These are phyloP conservation scores for Clonostachys byssicola DNA, from an alignment of 2,329 filamentous ascomycete species.

Conservation along the genomic window DNA sequence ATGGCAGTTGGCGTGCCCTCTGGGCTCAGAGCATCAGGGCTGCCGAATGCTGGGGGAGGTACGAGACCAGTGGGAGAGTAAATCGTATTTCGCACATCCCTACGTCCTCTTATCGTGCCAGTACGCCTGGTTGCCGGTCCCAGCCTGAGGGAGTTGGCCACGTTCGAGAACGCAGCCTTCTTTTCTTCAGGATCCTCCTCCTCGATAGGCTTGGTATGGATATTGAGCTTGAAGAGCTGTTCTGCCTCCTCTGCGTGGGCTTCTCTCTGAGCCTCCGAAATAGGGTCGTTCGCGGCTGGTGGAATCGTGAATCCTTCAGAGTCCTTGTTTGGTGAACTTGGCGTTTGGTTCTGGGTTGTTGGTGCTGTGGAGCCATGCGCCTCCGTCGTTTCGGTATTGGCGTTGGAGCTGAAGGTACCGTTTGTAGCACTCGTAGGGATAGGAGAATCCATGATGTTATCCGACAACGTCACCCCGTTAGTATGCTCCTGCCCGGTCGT, in stretches of 20 bases:
- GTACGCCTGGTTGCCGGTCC: constrained; percentile 63
- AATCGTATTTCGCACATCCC: constrained; percentile 89
- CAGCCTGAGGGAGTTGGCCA: constrained; percentile 67
- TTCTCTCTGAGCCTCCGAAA: constrained; percentile 70
- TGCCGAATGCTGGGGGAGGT: constrained; percentile 8
- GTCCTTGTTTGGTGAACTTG: constrained; percentile 51
- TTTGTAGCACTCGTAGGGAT: constrained; percentile 35
- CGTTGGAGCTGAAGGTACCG: constrained; percentile 43
- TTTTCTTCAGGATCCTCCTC: constrained; percentile 74
- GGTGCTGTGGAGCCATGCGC: no score
- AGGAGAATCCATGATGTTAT: constrained; percentile 21
- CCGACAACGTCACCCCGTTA: constrained; percentile 34
- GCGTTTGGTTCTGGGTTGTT: background rate
- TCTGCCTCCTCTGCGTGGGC: constrained; percentile 52
- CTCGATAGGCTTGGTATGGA: constrained; percentile 71
- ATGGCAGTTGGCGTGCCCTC: background rate
- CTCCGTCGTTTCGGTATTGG: constrained; percentile 9
- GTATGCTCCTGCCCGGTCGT: constrained; percentile 31
- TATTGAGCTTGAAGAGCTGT: constrained; percentile 75
- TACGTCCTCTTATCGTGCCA: constrained; percentile 79
- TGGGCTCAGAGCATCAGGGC: background rate
- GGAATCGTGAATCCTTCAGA: constrained; percentile 76
- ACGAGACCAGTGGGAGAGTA: constrained; percentile 53
- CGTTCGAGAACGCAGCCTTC: constrained; percentile 68
- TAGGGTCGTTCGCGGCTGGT: constrained; percentile 55